Percentiles rank a stretch among this genome's conserved stretches.
Conservation (phyloP, 768 basidiomycete genomes). For the Serendipita sp. region DNA sequence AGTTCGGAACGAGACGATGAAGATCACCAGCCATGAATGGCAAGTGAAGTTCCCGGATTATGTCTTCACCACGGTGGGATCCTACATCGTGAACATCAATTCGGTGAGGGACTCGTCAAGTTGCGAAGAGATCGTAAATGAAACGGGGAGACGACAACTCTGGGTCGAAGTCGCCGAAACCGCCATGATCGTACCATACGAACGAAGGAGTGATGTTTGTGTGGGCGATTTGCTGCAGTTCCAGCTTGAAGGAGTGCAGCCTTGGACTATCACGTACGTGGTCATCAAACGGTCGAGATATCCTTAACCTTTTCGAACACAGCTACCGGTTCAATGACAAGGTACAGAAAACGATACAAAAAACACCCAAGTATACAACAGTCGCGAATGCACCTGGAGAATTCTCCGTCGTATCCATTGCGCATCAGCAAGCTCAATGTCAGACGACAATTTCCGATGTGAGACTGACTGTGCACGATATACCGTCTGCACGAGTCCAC, state of each 20-base stretch:
- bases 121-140: slow-evolving; percentile 58
- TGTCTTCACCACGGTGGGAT: slow-evolving; percentile 60
- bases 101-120: slow-evolving; percentile 62
- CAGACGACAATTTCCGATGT: slow-evolving; percentile 66
- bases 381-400: slow-evolving; percentile 65
- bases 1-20: slow-evolving; percentile 38
- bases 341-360: slow-evolving; percentile 52
- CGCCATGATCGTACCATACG: slow-evolving; percentile 77
- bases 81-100: slow-evolving; percentile 64
- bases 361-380: slow-evolving; percentile 71
- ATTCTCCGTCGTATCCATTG: slow-evolving; percentile 74
- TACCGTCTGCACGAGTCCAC: slow-evolving; percentile 80
- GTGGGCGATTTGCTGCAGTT: slow-evolving; percentile 82
- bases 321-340: slow-evolving; percentile 76
- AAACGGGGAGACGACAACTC: slow-evolving; percentile 41
- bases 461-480: slow-evolving; percentile 51
- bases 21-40: slow-evolving; percentile 40
- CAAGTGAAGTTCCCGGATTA: slow-evolving; percentile 53
- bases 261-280: slow-evolving; percentile 73
- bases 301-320: slow-evolving; percentile 3
- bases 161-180: slow-evolving; percentile 95
- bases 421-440: slow-evolving; percentile 87
- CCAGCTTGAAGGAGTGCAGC: slow-evolving; percentile 83
- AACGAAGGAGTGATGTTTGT: slow-evolving; percentile 65
- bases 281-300: background rate